Evolutionary conservation across 352 stramenopile genomes (phyloP), one percentile per base, ranked within the genome.

Genomic region (Thalassiosira ordinaria): DNA sequence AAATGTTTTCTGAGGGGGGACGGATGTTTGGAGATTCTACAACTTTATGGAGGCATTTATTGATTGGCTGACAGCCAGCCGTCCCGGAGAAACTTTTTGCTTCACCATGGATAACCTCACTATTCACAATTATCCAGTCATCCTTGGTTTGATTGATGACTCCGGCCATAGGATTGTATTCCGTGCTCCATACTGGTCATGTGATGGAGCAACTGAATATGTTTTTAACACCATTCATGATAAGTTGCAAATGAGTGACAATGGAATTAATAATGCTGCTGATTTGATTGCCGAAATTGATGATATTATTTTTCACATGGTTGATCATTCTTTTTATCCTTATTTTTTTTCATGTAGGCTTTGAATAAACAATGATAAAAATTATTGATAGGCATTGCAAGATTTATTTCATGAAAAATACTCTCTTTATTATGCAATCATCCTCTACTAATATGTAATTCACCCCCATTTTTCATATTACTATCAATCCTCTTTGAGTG

Each of bases 71-170:
- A 29, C 0, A 3, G 3, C 6, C 13, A 26, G 39, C 20, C 46
- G 20, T 56, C 26, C 35, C 20, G 61, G 55, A 1, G 16, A 52
- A 20, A 26, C 7, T 7, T 68, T 70, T n/a, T 29, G 8, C 37
- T 80, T 80, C 31, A 80, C 71, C 2, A 80, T 80, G 61, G 71
- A 80, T 29, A 80, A 80, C 29, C 20, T 80, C 0, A 71, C 66
- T 61, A 49, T 71, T 18, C 71, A 80, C 52, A 80, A 53, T 44
- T 24, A 80, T 41, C 39, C 6, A 27, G 2, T 52, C 18, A 52
- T 80, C 1, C 0, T 46, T 20, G 22, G 60, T 20, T 46, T 73
- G 22, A 80, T 80, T 53, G 3, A 60, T n/a, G 49, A 35, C 16
- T 3, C 18, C n/a, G 71, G 71, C 14, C 71, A 80, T 37, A 26